Base-by-base conservation (phyloP, 2,329 filamentous ascomycete species). In the Dissoconium aciculare region DNA sequence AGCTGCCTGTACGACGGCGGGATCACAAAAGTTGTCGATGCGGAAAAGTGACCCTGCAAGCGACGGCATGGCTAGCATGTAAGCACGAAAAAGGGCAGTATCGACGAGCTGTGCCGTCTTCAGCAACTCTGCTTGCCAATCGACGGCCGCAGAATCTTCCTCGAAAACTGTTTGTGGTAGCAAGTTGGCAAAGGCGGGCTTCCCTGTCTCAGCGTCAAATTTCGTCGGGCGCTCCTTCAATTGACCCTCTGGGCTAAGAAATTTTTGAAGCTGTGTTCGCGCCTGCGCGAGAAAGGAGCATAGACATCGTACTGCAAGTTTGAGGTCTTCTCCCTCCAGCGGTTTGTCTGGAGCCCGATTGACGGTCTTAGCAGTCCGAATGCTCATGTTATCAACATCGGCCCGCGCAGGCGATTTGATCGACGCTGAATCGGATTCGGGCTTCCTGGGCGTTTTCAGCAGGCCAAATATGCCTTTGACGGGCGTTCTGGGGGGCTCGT, bases 11-110 rank as follows among this genome's bases (percentile, higher is more conserved):
- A 98, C 87, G 3, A 95, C 89, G 16, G 82, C 78, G 0, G 89
- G 87, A 46, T 98, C 87, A 54, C 89, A 95, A 51, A 94, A 95
- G 53, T 98, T 98, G 50, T 85, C 78, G 30, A 95, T 82, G 14
- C 89, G 83, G 60, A 98, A 95, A 0, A 98, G 67, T 0, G 85
- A 82, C 2, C 81, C 80, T 3, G 84, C 84, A 8, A 98, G 64
- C 4, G 78, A 74, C 4, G 89, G 87, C 5, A 75, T 76, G 3
- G 79, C 83, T 48, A 87, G 83, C 85, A 98, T 95, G 54, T 93
- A 91, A 0, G 83, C 79, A 11, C 87, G 74, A 62, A 98, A 95
- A 0, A 98, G 67, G 1, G 85, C 87, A 1, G 89, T 98, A 50
- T 98, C 89, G 5, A 95, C 83, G 2, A 94, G 61, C 29, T 71